Conservation (phyloP, 2,329 filamentous ascomycete species). For the Sporothrix brasiliensis region DNA sequence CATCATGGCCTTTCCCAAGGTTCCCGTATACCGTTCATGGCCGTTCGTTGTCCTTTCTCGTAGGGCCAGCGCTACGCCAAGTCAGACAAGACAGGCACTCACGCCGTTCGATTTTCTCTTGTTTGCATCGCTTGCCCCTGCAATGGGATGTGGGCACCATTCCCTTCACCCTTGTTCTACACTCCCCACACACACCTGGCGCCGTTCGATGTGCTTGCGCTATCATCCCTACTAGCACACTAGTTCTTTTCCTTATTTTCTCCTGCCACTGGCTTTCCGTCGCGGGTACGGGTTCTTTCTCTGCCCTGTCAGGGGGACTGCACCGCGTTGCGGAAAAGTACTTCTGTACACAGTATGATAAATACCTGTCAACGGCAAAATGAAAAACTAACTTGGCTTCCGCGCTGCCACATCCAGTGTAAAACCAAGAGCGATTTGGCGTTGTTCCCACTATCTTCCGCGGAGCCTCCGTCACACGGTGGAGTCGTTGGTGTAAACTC, state of each 20-base stretch:
- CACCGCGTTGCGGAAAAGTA: neutral
- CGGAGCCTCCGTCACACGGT: slow-evolving; percentile 2
- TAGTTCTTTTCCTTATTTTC: neutral
- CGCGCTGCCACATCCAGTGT: slow-evolving; percentile 6
- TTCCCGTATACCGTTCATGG: neutral
- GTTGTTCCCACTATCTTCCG: neutral
- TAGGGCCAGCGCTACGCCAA: slow-evolving; percentile 22
- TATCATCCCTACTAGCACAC: slow-evolving; percentile 16
- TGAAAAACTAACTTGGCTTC: neutral
- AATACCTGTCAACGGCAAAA: neutral
- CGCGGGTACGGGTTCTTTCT: neutral
- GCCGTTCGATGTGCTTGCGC: slow-evolving; percentile 11
- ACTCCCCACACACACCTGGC: slow-evolving; percentile 21
- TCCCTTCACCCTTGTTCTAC: neutral
- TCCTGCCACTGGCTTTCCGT: neutral
- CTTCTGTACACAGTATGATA: no score
- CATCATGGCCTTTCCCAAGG: neutral
- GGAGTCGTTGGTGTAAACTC: slow-evolving; percentile 7
- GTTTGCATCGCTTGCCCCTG: slow-evolving; percentile 28
- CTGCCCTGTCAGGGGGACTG: neutral
- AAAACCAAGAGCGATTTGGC: neutral
- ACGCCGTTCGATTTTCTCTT: slow-evolving; percentile 15
- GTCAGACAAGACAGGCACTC: slow-evolving; percentile 5
- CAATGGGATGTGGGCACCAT: slow-evolving; percentile 2
- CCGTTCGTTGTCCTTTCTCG: neutral